These are phyloP conservation scores for Nannochloris sp. DNA, from an alignment of 139 green algal species.

Conservation along the genomic window DNA sequence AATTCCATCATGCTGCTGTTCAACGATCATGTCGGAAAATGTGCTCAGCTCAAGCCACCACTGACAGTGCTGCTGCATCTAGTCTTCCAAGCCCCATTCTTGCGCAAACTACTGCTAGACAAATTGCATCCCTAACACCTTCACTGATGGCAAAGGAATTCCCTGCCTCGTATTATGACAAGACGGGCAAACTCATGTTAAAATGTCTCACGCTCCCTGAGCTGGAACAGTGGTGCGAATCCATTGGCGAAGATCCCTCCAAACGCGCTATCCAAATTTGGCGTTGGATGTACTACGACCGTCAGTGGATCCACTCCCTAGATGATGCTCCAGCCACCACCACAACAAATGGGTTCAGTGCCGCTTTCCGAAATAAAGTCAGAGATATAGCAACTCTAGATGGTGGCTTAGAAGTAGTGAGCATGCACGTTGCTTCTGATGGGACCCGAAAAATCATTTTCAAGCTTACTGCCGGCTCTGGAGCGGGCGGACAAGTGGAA, in stretches of 20 bases:
- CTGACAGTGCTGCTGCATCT: neutral
- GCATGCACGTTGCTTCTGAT: conserved; percentile 44
- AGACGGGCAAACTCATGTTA: conserved; percentile 45
- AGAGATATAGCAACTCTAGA: conserved; percentile 34
- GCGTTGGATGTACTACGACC: conserved; percentile 76
- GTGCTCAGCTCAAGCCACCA: neutral
- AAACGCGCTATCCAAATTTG: conserved; percentile 69
- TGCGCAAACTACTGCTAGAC: neutral
- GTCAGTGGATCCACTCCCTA: conserved; percentile 35
- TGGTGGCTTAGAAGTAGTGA: conserved; percentile 52
- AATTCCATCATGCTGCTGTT: no score
- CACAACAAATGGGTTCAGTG: conserved; percentile 44
- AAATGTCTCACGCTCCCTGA: conserved; percentile 51
- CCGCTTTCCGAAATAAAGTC: conserved; percentile 40
- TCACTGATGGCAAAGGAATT: conserved; percentile 1
- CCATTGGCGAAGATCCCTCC: conserved; percentile 43
- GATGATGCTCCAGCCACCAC: conserved; percentile 34
- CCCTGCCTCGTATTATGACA: conserved; percentile 19
- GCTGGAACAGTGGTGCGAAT: conserved; percentile 57
- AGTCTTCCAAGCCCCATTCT: neutral
- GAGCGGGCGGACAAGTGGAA: conserved; percentile 48
- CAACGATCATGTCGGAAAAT: neutral
- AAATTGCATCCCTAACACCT: neutral
- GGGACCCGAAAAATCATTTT: conserved; percentile 79
- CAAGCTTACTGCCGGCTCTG: conserved; percentile 28